Percentiles rank a stretch among this genome's conserved stretches.
Evolutionary conservation across 2,329 filamentous ascomycete genomes (phyloP).

Genomic region (Talaromyces rugulosus): DNA sequence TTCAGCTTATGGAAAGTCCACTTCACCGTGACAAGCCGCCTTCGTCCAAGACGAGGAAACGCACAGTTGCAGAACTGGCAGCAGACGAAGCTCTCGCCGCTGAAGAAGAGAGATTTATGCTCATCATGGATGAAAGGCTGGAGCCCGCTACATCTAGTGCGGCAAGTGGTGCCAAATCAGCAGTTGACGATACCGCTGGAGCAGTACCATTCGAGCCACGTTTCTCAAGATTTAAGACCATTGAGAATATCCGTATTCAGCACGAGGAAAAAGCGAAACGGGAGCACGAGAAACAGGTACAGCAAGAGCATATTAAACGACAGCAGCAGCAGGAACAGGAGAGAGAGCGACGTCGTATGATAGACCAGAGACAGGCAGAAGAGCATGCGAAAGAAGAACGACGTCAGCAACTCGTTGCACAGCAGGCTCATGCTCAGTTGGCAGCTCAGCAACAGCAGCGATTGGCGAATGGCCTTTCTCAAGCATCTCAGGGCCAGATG

Average conservation of each 20-base stretch:
- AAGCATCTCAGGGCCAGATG: conserved; percentile 37
- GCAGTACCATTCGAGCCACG: conserved; percentile 73
- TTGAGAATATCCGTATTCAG: conserved; percentile 76
- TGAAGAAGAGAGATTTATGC: conserved; percentile 86
- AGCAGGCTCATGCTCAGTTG: conserved; percentile 42
- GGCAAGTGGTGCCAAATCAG: conserved; percentile 55
- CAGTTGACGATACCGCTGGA: conserved; percentile 69
- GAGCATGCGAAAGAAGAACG: conserved; percentile 40
- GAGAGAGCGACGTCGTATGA: conserved; percentile 44
- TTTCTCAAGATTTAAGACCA: conserved; percentile 87
- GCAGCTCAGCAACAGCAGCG: conserved; percentile 47
- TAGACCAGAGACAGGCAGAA: conserved; percentile 41
- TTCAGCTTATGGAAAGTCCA: conserved; percentile 70
- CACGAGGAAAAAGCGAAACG: conserved; percentile 64
- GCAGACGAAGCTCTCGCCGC: conserved; percentile 90
- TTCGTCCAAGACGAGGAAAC: conserved; percentile 82
- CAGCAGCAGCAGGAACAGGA: conserved; percentile 46
- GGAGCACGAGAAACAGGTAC: conserved; percentile 44
- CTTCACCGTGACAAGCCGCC: conserved; percentile 73
- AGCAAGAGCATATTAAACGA: conserved; percentile 47
- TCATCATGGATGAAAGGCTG: conserved; percentile 81
- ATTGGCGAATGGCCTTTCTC: conserved; percentile 39
- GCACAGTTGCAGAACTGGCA: conserved; percentile 89
- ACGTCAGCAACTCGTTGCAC: conserved; percentile 38
- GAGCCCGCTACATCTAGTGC: conserved; percentile 56